These are phyloP conservation scores for Orbilia blumenaviensis DNA, from an alignment of 2,329 filamentous ascomycete species.

Conservation along the genomic window DNA sequence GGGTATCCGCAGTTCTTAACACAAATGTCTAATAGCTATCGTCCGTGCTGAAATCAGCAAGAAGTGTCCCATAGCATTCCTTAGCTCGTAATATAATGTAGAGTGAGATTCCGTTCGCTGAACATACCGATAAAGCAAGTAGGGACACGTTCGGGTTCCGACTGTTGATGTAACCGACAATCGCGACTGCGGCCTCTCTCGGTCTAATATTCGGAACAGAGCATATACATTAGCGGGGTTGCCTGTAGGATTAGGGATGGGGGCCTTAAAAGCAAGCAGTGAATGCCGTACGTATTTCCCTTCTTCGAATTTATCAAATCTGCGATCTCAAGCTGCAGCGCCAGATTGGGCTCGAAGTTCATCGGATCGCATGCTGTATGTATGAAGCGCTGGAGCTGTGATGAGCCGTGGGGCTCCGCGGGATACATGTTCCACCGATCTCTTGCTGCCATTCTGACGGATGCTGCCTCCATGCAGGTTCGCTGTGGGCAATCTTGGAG, in stretches of 20 bases:
- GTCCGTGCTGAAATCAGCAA: constrained; percentile 34
- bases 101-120: neutral
- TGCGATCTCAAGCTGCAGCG: constrained; percentile 92
- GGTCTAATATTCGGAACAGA: constrained; percentile 66
- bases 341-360: constrained; percentile 97
- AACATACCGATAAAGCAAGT: constrained; percentile 76
- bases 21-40: constrained; percentile 89
- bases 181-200: constrained; percentile 90
- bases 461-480: constrained; percentile 81
- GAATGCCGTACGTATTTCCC: constrained; percentile 74
- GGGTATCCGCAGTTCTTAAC: constrained; percentile 99
- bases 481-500: neutral
- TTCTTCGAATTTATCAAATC: constrained; percentile 98
- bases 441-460: constrained; percentile 91
- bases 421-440: constrained; percentile 86
- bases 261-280: neutral
- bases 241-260: constrained; percentile 5
- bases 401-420: constrained; percentile 75
- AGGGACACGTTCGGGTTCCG: constrained; percentile 95
- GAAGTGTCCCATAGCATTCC: neutral
- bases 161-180: constrained; percentile 94
- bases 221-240: constrained; percentile 40
- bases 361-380: constrained; percentile 80
- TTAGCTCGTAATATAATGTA: neutral
- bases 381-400: constrained; percentile 93